Base-by-base conservation (phyloP, 371 early-diverging fungal species). In the Apophysomyces variabilis region DNA sequence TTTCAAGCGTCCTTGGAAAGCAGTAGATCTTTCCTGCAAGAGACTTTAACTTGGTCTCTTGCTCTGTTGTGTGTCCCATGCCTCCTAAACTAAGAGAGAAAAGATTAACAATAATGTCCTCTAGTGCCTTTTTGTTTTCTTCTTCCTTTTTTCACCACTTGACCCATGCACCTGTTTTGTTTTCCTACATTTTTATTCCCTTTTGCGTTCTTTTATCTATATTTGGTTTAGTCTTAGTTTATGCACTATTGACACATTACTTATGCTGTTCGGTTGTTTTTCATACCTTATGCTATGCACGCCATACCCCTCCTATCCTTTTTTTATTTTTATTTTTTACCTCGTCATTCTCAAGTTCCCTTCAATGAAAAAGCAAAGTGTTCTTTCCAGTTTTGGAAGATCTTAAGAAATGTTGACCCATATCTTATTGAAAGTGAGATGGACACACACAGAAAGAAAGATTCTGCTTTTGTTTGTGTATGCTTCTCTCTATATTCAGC, bases 1-100 rank as follows among this genome's bases (percentile, higher is more conserved):
- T 32, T 68, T 68, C 47, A 69, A 70, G 36, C 69, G 73, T 60
- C 73, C 77, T 54, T 79, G 79, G 79, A 76, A 73, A 65, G 64
- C 69, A 12, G 61, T 72, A 32, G 68, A 68, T 47, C 50, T n/a
- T 44, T 43, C n/a, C 60, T 56, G 44, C 62, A 57, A 36, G 61
- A 46, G 9, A 7, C 36, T 60, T 32, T 37, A 32, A 66, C 37
- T 26, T 18, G 21, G 35, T 32, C n/a, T 5, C 58, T 26, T 64
- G 3, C 32, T 26, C 32, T 26, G 32, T 26, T 26, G 32, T 26
- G 32, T 26, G 32, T 26, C 32, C 32, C 32, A 26, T 26, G 3
- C 32, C 32, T 26, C 32, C 32, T 26, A 26, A 26, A 26, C 32
- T 26, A 26, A 26, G 32, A 26, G 32, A 26, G 32, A 26, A 26